Evolutionary conservation across 176 grass and related monocot species (phyloP).

Genomic region (Phyllostachys edulis): DNA sequence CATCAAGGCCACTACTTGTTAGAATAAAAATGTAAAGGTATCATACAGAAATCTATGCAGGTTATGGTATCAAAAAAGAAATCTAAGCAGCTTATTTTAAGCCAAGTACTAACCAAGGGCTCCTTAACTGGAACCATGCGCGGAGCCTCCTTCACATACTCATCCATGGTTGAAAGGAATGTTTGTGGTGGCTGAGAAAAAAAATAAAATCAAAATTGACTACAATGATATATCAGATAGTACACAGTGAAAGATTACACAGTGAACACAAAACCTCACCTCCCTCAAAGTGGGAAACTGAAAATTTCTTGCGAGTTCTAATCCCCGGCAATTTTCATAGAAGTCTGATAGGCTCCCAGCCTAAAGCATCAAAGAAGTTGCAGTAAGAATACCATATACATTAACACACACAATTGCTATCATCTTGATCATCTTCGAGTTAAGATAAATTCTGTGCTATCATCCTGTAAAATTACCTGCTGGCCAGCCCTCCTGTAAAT

Average conservation of each 20-base stretch:
- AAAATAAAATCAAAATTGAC: slow-evolving; percentile 27
- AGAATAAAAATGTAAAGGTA: slow-evolving; percentile 6
- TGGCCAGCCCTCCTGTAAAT: slow-evolving; percentile 95
- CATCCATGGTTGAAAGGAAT: slow-evolving; percentile 97
- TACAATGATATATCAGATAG: slow-evolving; percentile 16
- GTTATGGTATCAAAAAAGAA: neutral
- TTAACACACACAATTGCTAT: neutral
- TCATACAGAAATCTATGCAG: neutral
- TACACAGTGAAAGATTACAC: slow-evolving; percentile 15
- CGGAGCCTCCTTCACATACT: slow-evolving; percentile 95
- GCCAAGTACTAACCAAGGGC: slow-evolving; percentile 64
- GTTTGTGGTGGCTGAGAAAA: slow-evolving; percentile 90
- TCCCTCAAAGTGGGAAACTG: slow-evolving; percentile 97
- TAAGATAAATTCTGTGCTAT: neutral
- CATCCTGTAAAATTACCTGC: slow-evolving; percentile 55
- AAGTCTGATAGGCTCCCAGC: slow-evolving; percentile 94
- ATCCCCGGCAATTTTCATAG: slow-evolving; percentile 90
- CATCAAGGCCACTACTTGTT: neutral
- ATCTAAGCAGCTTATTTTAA: neutral
- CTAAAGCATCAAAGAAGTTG: slow-evolving; percentile 44
- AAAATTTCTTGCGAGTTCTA: slow-evolving; percentile 97
- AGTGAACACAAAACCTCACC: slow-evolving; percentile 50
- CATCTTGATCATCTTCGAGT: neutral
- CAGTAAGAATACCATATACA: neutral
- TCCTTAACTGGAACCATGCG: slow-evolving; percentile 84